phyloP scores from a whole-genome alignment of 371 early-diverging fungal species.

The Mucor piriformis region DNA sequence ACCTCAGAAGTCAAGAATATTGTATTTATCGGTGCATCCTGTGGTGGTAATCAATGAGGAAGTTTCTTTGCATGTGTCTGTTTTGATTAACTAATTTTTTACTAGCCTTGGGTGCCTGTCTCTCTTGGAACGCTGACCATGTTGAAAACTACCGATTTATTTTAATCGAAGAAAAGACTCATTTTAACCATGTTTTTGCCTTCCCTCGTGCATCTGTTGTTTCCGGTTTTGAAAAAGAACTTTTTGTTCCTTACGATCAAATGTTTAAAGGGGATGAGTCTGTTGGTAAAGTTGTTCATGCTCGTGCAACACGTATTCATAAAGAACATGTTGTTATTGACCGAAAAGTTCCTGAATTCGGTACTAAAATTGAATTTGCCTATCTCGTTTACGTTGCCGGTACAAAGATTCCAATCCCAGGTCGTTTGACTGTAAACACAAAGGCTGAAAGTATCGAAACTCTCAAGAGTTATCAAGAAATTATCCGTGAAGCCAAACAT shows the following conservation, averaged over 20 bases:
- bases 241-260: conserved; percentile 61
- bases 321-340: conserved; percentile 57
- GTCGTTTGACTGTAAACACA: conserved; percentile 44
- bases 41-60: conserved; percentile 36
- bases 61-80: background rate
- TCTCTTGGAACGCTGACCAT: conserved; percentile 39
- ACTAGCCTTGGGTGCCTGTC: conserved; percentile 40
- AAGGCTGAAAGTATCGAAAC: conserved; percentile 48
- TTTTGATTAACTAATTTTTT: background rate
- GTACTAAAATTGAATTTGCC: conserved; percentile 51
- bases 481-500: conserved; percentile 50
- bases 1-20: conserved; percentile 44
- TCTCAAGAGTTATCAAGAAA: conserved; percentile 48
- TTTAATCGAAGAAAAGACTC: conserved; percentile 61
- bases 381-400: conserved; percentile 65
- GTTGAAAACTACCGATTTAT: conserved; percentile 53
- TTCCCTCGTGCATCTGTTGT: conserved; percentile 66
- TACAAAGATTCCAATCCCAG: conserved; percentile 53
- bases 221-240: conserved; percentile 61
- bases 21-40: conserved; percentile 59
- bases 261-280: conserved; percentile 46
- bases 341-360: conserved; percentile 53
- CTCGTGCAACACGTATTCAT: conserved; percentile 50
- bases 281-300: conserved; percentile 57
- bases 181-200: conserved; percentile 67